Evolutionary conservation across 495 filamentous ascomycete genomes (phyloP).

Genomic region (Xylaria cubensis): DNA sequence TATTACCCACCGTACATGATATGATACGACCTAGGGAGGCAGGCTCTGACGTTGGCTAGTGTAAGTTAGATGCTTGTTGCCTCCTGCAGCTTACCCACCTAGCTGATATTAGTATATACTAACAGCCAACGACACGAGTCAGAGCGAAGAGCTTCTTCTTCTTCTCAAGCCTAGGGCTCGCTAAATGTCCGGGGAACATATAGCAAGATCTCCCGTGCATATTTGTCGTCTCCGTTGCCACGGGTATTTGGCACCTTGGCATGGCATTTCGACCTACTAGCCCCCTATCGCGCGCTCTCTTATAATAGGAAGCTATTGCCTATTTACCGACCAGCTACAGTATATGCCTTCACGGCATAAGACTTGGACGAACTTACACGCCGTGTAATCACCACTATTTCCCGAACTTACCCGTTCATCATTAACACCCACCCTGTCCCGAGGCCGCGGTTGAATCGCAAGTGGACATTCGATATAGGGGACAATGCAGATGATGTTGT

Average conservation of each 20-base stretch:
- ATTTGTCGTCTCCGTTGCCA: neutral
- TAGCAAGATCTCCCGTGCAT: neutral
- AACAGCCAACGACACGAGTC: neutral
- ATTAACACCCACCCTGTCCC: neutral
- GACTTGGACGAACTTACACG: neutral
- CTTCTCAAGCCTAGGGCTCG: neutral
- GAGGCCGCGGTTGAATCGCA: neutral
- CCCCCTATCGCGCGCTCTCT: slow-evolving; percentile 1
- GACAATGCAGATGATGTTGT: slow-evolving; percentile 12
- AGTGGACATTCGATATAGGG: neutral
- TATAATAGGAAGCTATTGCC: neutral
- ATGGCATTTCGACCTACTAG: neutral
- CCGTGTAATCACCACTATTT: neutral
- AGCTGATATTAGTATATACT: neutral
- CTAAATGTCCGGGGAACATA: neutral
- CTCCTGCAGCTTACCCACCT: neutral
- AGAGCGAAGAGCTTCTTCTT: neutral
- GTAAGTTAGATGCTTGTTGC: neutral
- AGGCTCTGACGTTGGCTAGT: neutral
- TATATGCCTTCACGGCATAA: slow-evolving; percentile 11
- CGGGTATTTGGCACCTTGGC: neutral
- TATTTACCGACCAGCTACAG: neutral
- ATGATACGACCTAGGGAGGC: too few species aligned
- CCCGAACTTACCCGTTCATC: slow-evolving; percentile 3
- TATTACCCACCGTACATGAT: neutral